Percentiles rank a stretch among this genome's conserved stretches.
Conservation (phyloP, 2,329 filamentous ascomycete species). For the Emericellopsis atlantica region DNA sequence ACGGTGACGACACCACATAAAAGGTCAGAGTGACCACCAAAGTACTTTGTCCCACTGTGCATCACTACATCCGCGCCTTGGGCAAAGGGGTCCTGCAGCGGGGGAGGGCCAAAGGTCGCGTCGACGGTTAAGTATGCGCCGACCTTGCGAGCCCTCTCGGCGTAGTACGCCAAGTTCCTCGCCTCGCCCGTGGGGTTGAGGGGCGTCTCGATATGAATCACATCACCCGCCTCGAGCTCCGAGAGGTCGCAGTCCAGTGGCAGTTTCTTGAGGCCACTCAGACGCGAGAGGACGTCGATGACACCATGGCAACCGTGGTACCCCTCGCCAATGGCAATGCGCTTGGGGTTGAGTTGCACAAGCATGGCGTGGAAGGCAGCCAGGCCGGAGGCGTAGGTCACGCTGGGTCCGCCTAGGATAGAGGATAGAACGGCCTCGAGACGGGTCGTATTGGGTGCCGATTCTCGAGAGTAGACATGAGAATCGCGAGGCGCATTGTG, state of each 20-base stretch:
- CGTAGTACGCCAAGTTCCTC: constrained; percentile 58
- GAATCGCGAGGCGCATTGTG: constrained; percentile 40
- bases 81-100: constrained; percentile 72
- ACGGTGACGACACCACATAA: constrained; percentile 75
- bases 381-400: constrained; percentile 78
- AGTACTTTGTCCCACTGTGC: constrained; percentile 93
- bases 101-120: constrained; percentile 84
- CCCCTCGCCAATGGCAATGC: constrained; percentile 69
- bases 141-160: constrained; percentile 54
- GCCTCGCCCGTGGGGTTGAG: constrained; percentile 84
- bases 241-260: constrained; percentile 55
- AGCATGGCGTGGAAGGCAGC: constrained; percentile 81
- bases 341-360: constrained; percentile 70
- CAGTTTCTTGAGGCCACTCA: constrained; percentile 63
- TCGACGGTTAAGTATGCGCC: constrained; percentile 77
- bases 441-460: constrained; percentile 68
- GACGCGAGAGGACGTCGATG: constrained; percentile 57
- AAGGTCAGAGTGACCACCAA: constrained; percentile 91
- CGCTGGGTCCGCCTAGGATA: constrained; percentile 53
- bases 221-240: constrained; percentile 61
- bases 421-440: constrained; percentile 72
- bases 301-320: constrained; percentile 95
- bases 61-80: constrained; percentile 77
- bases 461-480: constrained; percentile 75
- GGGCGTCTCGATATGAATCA: constrained; percentile 87